These are phyloP conservation scores for Ilyonectria destructans DNA, from an alignment of 2,329 filamentous ascomycete species.

Conservation along the genomic window DNA sequence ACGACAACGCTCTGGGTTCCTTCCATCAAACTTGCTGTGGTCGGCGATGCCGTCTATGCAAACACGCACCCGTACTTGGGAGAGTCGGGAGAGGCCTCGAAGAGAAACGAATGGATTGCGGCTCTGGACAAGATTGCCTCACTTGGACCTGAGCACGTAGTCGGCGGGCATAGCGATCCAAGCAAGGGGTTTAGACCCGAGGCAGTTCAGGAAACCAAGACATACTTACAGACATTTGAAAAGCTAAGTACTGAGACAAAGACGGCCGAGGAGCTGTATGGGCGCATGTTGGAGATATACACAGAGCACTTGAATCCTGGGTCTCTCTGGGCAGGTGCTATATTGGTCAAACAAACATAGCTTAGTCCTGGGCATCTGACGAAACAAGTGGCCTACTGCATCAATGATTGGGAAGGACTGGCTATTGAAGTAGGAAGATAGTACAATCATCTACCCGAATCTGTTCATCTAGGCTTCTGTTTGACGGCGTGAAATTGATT, in stretches of 20 bases:
- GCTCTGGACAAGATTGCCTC: neutral
- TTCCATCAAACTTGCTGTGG: neutral
- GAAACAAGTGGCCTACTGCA: too few species aligned
- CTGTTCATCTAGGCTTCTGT: too few species aligned
- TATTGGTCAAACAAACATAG: neutral
- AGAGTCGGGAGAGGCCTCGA: neutral
- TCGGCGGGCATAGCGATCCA: neutral
- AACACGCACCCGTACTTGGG: neutral
- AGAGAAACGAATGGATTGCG: neutral
- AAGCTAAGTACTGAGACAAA: too few species aligned
- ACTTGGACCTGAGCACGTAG: neutral
- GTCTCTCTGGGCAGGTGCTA: neutral
- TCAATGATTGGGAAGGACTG: too few species aligned
- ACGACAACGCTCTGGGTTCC: neutral
- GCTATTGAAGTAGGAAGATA: too few species aligned
- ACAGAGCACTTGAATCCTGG: neutral
- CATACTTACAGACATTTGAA: too few species aligned
- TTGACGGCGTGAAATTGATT: too few species aligned
- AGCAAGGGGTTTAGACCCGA: neutral
- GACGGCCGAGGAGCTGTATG: neutral
- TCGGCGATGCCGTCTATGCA: neutral
- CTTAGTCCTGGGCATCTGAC: neutral
- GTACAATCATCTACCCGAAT: too few species aligned
- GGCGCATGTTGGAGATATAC: neutral
- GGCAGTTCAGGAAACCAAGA: neutral